Conservation (phyloP, 768 basidiomycete species). For the Panaeolus papilionaceus region DNA sequence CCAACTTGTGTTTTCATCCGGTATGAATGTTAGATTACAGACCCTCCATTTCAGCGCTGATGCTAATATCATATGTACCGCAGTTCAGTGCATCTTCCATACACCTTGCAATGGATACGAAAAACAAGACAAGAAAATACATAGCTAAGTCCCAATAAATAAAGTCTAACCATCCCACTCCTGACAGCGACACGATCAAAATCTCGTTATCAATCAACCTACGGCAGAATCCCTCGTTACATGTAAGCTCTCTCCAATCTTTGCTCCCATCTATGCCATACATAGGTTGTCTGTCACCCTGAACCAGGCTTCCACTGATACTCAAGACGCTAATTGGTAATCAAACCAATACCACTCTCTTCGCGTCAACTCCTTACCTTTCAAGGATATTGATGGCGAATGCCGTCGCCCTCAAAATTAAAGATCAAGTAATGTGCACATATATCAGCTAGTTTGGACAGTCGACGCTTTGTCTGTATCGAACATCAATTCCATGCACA, state of each 20-base stretch:
- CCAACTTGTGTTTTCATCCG: not conserved
- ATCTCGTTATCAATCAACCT: slow-evolving; percentile 26
- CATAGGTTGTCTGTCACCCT: slow-evolving; percentile 9
- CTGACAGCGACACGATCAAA: slow-evolving; percentile 22
- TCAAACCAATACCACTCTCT: not conserved
- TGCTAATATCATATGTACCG: not conserved
- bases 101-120: not conserved
- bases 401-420: slow-evolving; percentile 3
- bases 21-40: slow-evolving; percentile 17
- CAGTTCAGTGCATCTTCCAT: too few species aligned
- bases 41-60: not conserved
- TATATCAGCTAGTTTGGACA: not conserved
- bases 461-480: not conserved
- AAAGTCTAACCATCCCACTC: slow-evolving; percentile 5
- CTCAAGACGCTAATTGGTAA: slow-evolving; percentile 10
- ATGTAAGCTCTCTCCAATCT: not conserved
- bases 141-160: slow-evolving; percentile 7
- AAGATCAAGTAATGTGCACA: slow-evolving; percentile 6
- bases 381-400: slow-evolving; percentile 3
- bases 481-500: not conserved
- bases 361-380: slow-evolving; percentile 3
- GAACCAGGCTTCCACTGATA: slow-evolving; percentile 6
- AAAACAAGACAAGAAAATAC: slow-evolving; percentile 6
- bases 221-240: slow-evolving; percentile 24
- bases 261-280: slow-evolving; percentile 12